Evolutionary conservation across 441 rosid genomes (phyloP).

Genomic region (Bocquillonia castaneifolia): DNA sequence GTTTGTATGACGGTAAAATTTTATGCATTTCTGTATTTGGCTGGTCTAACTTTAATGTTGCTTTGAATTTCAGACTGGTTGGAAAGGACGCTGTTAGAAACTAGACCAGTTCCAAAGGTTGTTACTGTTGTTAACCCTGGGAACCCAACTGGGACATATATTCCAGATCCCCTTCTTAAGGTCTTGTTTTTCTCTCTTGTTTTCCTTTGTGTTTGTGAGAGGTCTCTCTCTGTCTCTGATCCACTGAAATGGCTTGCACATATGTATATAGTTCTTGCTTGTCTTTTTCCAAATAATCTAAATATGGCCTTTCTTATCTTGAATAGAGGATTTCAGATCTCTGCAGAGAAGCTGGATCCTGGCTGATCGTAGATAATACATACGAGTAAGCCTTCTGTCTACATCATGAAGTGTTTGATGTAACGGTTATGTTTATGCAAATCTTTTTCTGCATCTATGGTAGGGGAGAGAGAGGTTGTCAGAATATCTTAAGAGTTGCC

Average conservation of each 20-base stretch:
- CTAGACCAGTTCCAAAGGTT: slow-evolving; percentile 82
- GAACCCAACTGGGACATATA: slow-evolving; percentile 88
- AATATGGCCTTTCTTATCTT: slow-evolving; percentile 22
- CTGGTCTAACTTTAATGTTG: slow-evolving; percentile 15
- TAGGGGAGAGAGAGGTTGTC: not conserved
- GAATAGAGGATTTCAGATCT: slow-evolving; percentile 81
- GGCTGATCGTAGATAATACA: slow-evolving; percentile 97
- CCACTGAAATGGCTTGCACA: not conserved
- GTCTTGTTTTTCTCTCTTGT: slow-evolving; percentile 24
- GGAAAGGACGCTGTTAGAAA: slow-evolving; percentile 56
- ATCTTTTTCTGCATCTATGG: not conserved
- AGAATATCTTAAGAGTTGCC: not conserved
- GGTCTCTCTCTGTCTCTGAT: slow-evolving; percentile 11
- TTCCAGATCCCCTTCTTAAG: slow-evolving; percentile 83
- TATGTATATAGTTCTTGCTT: not conserved
- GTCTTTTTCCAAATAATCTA: slow-evolving; percentile 17
- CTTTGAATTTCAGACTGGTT: slow-evolving; percentile 71
- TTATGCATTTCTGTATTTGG: not conserved
- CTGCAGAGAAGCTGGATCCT: slow-evolving; percentile 79
- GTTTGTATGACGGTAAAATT: not conserved
- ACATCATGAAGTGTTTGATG: not conserved
- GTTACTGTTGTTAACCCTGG: slow-evolving; percentile 96
- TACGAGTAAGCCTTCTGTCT: slow-evolving; percentile 69
- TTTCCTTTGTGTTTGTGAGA: too few relatives aligned
- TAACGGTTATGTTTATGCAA: not conserved